Evolutionary conservation across 768 basidiomycete genomes (phyloP), one percentile per base, ranked within the genome.

Genomic region (Panaeolus cyanescens): DNA sequence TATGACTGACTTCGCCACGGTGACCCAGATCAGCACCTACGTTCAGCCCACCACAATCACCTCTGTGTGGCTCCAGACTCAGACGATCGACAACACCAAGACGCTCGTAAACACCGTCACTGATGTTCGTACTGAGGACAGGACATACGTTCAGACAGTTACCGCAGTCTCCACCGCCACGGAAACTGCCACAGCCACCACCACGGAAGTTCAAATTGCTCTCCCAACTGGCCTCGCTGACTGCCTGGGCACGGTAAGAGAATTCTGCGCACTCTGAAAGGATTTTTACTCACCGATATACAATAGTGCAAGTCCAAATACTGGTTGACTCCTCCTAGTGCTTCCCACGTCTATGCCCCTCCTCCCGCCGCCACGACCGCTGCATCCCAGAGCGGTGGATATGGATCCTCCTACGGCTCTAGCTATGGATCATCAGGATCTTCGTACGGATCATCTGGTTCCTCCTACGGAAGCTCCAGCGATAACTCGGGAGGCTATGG

Each of bases 1-100:
- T 7, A 75, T 77, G 75, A 86, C 84, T 15, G 81, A 86, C 74
- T 74, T 72, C 60, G 72, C 79, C 60, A 87, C 85, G 34, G 77
- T 84, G 71, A 84, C 84, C 55, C 74, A 82, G 54, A 65, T 80
- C 59, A 82, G 77, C 72, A 87, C 86, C 32, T 65, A 78, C 40
- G 74, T 84, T 22, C 66, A 83, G 70, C 88, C 88, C 30, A 89
- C 87, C 8, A 91, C 89, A 10, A 75, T 80, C 70, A 74, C 79
- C 55, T 82, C 80, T 55, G 79, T 82, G 56, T 85, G 78, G 69
- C 78, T 86, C 36, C 78, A 81, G 68, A 89, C 88, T 7, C 62
- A 80, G 69, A 79, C 85, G 63, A 80, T 79, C 65, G 85, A 89
- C 74, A 81, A 83, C 59, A 89, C 88, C 36, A 73, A 82, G 77